A percentile compares a stretch with the other conserved stretches of the same genome.
Conservation (phyloP, 352 stramenopile genomes). For the Phytophthora ramorum region DNA sequence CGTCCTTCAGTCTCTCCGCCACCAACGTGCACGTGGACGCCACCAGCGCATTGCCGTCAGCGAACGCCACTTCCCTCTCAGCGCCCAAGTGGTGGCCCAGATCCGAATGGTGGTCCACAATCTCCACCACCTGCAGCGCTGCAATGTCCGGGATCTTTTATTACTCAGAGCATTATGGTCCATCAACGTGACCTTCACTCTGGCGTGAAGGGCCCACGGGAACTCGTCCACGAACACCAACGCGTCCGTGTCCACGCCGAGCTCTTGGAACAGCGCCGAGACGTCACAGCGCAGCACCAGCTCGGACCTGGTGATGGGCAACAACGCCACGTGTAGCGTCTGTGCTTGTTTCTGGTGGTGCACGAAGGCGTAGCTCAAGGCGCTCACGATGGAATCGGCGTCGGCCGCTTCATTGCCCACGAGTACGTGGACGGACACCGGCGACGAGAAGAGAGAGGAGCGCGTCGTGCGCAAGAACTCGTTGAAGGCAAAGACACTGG, state of each 20-base stretch:
- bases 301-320: constrained; percentile 70
- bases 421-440: constrained; percentile 55
- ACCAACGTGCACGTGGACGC: constrained; percentile 83
- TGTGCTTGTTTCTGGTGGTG: constrained; percentile 27
- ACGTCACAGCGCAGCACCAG: constrained; percentile 76
- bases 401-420: constrained; percentile 86
- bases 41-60: constrained; percentile 68
- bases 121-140: constrained; percentile 59
- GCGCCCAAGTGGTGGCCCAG: constrained; percentile 51
- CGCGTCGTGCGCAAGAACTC: constrained; percentile 28
- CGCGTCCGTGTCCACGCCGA: constrained; percentile 58
- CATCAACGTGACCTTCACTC: constrained; percentile 59
- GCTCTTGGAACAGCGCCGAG: constrained; percentile 56
- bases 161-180: constrained; percentile 82
- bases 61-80: constrained; percentile 72
- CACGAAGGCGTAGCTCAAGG: constrained; percentile 68
- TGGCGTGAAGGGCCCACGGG: constrained; percentile 46
- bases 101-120: constrained; percentile 85
- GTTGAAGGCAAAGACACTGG: constrained; percentile 30
- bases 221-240: constrained; percentile 86
- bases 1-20: constrained; percentile 57
- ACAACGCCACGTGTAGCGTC: constrained; percentile 55
- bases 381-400: constrained; percentile 87
- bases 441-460: background rate
- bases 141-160: constrained; percentile 46